These are phyloP conservation scores for Trypanosoma congolense DNA, from an alignment of 208 protist genomes.

Conservation along the genomic window DNA sequence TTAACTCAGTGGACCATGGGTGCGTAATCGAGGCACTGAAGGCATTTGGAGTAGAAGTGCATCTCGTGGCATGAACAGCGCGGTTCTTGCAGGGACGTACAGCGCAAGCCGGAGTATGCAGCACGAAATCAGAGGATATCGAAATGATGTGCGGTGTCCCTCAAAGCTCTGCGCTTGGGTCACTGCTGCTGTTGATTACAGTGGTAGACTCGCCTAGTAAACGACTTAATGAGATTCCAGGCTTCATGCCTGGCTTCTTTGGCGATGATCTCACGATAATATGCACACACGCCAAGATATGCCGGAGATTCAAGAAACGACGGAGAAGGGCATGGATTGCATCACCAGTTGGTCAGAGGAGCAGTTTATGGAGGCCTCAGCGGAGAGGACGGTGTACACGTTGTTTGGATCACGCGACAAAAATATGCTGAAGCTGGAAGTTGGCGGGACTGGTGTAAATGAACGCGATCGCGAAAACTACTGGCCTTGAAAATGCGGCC, in stretches of 20 bases:
- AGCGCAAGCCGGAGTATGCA: constrained; percentile 12
- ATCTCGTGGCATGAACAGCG: constrained; percentile 18
- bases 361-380: constrained; percentile 5
- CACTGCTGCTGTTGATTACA: constrained; percentile 28
- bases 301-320: background rate
- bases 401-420: constrained; percentile 3
- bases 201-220: constrained; percentile 26
- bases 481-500: constrained; percentile 11
- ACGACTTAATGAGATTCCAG: constrained; percentile 3
- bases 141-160: constrained; percentile 19
- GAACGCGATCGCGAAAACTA: constrained; percentile 7
- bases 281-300: background rate
- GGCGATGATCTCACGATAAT: constrained; percentile 31
- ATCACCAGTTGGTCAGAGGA: background rate
- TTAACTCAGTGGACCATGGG: constrained; percentile 34
- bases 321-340: background rate
- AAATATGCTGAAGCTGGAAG: background rate
- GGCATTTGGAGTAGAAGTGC: background rate
- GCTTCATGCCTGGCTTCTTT: constrained; percentile 22
- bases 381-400: constrained; percentile 1
- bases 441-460: background rate
- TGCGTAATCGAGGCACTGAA: constrained; percentile 16
- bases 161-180: constrained; percentile 25
- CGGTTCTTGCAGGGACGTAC: constrained; percentile 10
- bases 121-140: constrained; percentile 6